Base-by-base conservation (phyloP, 352 stramenopile species). In the Globisporangium viniferum region DNA sequence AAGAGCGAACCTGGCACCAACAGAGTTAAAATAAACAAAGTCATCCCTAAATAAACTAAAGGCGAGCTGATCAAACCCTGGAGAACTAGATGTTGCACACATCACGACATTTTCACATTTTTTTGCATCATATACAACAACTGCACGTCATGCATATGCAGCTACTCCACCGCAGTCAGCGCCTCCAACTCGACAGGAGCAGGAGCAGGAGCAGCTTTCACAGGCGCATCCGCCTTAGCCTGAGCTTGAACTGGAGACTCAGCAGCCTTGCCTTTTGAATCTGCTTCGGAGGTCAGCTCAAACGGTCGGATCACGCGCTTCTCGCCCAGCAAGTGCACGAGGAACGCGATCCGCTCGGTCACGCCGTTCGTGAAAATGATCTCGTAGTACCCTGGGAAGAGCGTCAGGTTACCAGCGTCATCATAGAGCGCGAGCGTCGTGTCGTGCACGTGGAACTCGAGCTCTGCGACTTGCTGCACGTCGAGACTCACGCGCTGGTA, bases 311-410 rank as follows among this genome's bases (percentile, higher is more conserved):
- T 58, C 24, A 82, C 72, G 27, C 82, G 75, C 31, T 79, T 63
- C n/a, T 75, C 51, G 15, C 81, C 74, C 5, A 79, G 63, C 35
- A 94, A 39, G 31, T 81, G 84, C 56, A 93, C 74, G 12, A 75
- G 75, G 73, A 89, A 92, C 55, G 84, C 82, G 58, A 92, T 63
- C 9, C 82, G 81, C 72, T 92, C 80, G 46, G 77, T 69, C 14
- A 90, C 83, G 22, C 86, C 84, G 63, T 94, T 94, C 7, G 84
- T 88, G 35, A 94, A 62, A 33, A 93, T 79, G 46, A 93, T 57
- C 64, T 94, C 81, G 59, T 94, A 94, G 58, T 85, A 92, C 3
- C 84, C 84, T 9, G 83, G 84, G 58, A 80, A 90, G 36, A 76
- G 75, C 9, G 69, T 76, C 24, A 82, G 74, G 54, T 92, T 81